Conservation (phyloP, 306 rosid species). For the Castanea sativa region DNA sequence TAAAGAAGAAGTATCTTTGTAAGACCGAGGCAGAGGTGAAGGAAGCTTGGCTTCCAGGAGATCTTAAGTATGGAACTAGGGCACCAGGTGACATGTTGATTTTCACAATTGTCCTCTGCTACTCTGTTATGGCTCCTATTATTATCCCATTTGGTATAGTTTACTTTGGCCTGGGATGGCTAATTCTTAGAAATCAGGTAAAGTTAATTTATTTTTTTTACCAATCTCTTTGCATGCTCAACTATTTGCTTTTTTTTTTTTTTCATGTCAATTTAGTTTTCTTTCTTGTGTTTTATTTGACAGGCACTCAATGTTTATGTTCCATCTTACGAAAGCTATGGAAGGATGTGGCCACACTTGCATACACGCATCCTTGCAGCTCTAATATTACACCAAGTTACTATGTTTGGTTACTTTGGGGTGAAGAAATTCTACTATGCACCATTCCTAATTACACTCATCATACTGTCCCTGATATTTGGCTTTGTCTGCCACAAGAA, state of each 20-base stretch:
- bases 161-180: constrained; percentile 91
- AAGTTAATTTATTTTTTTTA: neutral
- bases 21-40: constrained; percentile 84
- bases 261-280: neutral
- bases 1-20: constrained; percentile 80
- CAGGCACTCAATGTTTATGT: constrained; percentile 91
- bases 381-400: constrained; percentile 68
- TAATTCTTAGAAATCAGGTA: constrained; percentile 92
- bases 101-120: constrained; percentile 72
- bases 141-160: constrained; percentile 77
- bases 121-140: constrained; percentile 83
- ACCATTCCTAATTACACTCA: constrained; percentile 65
- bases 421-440: constrained; percentile 53
- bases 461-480: constrained; percentile 50
- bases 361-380: constrained; percentile 63
- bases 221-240: neutral
- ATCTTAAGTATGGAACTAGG: constrained; percentile 79
- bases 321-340: constrained; percentile 82
- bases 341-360: constrained; percentile 97
- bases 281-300: constrained; percentile 15
- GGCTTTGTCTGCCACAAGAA: constrained; percentile 52
- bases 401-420: constrained; percentile 81
- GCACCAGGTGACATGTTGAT: constrained; percentile 80
- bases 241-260: neutral
- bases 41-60: constrained; percentile 93